A percentile compares a stretch with the other conserved stretches of the same genome.
Conservation (phyloP, 2,329 filamentous ascomycete species). For the Diaporthe capsici region DNA sequence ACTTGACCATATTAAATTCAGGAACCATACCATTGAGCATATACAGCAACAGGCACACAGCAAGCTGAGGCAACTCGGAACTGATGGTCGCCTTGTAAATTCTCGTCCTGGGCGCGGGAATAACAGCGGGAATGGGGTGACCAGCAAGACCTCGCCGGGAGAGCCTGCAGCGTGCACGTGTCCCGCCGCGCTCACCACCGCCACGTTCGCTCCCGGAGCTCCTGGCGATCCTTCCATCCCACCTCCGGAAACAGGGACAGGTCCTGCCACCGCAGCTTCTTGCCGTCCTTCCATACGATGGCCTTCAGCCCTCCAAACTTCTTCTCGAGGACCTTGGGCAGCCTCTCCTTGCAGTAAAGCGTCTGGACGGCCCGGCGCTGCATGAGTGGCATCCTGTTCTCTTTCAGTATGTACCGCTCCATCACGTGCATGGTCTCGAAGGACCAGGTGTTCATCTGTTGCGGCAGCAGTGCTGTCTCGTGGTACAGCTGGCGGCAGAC, state of each 20-base stretch:
- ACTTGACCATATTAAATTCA: not conserved
- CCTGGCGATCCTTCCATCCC: constrained; percentile 38
- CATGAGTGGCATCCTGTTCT: constrained; percentile 47
- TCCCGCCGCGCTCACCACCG: constrained; percentile 14
- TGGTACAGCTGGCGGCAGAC: constrained; percentile 55
- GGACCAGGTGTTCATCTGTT: constrained; percentile 52
- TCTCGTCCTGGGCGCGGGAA: not conserved
- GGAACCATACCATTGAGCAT: not conserved
- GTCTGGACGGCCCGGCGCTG: constrained; percentile 51
- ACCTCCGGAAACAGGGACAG: constrained; percentile 37
- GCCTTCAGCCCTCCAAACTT: constrained; percentile 50
- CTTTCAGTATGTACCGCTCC: constrained; percentile 52
- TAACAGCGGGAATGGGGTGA: too few relatives aligned
- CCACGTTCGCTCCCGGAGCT: constrained; percentile 37
- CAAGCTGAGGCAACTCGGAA: not conserved
- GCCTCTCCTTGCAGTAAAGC: constrained; percentile 47
- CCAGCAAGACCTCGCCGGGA: not conserved
- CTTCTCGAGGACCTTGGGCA: constrained; percentile 48
- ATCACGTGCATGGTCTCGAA: constrained; percentile 50
- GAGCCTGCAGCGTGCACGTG: not conserved
- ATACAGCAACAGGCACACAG: not conserved
- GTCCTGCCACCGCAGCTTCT: constrained; percentile 41
- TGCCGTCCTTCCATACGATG: constrained; percentile 45
- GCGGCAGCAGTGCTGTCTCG: constrained; percentile 53
- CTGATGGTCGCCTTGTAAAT: not conserved